These are phyloP conservation scores for Nyctanthes arbortristis DNA, from an alignment of 257 asterid genomes.

Conservation along the genomic window DNA sequence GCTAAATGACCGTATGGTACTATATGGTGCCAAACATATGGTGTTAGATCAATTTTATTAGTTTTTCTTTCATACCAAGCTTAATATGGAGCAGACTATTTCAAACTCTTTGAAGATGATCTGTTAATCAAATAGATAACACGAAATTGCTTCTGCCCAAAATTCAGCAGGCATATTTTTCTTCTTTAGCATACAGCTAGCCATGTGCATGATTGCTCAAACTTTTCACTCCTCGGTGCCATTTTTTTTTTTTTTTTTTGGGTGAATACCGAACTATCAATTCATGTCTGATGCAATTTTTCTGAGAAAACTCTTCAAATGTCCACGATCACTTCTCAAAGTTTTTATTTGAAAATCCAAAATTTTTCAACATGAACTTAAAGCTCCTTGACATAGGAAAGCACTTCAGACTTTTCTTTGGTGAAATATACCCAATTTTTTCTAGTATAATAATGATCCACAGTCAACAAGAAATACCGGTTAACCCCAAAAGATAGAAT, in stretches of 20 bases:
- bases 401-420: background rate
- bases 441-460: too few species aligned
- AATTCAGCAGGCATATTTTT: constrained; percentile 2
- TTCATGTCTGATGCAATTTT: constrained; percentile 5
- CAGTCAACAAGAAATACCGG: too few species aligned
- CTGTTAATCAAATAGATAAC: constrained; percentile 15
- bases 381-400: background rate
- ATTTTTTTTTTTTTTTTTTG: constrained; percentile 12
- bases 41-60: background rate
- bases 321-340: background rate
- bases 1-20: too few species aligned
- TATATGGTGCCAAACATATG: too few species aligned
- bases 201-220: background rate
- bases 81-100: constrained; percentile 7
- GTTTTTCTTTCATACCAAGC: constrained; percentile 12
- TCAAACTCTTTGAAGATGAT: constrained; percentile 7
- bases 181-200: constrained; percentile 1
- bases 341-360: background rate
- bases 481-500: too few species aligned
- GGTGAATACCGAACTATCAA: background rate
- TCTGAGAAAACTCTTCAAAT: background rate
- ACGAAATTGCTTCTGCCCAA: constrained; percentile 8
- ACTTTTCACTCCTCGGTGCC: background rate
- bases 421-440: background rate
- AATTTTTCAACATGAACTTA: constrained; percentile 1